Conservation (phyloP, 345 rosid species). For the Turnera subulata region DNA sequence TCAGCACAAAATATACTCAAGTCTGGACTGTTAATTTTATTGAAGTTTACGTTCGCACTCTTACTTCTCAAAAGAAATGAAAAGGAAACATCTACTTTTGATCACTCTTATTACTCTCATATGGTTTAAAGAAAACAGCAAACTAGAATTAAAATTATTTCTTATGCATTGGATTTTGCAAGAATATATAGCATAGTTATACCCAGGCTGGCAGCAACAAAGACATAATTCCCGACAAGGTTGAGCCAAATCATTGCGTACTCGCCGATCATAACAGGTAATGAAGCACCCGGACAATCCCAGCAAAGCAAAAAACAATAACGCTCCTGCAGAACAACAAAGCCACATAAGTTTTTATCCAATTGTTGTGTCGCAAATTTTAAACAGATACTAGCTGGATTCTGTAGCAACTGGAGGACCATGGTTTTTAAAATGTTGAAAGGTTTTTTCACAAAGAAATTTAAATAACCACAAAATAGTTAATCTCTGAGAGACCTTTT, state of each 20-base stretch:
- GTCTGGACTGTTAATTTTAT: too few relatives aligned
- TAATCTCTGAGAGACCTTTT: too few relatives aligned
- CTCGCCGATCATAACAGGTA: slow-evolving; percentile 97
- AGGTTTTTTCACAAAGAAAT: too few relatives aligned
- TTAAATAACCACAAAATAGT: too few relatives aligned
- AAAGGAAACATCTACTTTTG: not conserved
- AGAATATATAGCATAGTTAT: slow-evolving; percentile 18
- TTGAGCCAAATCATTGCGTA: slow-evolving; percentile 92
- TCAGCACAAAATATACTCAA: too few relatives aligned
- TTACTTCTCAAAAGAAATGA: not conserved
- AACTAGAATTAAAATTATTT: not conserved
- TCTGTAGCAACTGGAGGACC: too few relatives aligned
- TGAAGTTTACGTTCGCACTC: not conserved
- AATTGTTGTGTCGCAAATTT: not conserved
- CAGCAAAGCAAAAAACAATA: slow-evolving; percentile 91
- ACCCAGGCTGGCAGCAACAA: slow-evolving; percentile 99
- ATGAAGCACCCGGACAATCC: slow-evolving; percentile 98
- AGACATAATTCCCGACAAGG: slow-evolving; percentile 98
- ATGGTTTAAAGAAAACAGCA: not conserved
- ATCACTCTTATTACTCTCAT: not conserved
- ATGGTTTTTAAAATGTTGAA: too few relatives aligned
- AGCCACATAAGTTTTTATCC: not conserved
- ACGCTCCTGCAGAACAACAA: slow-evolving; percentile 61
- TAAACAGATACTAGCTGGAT: too few relatives aligned
- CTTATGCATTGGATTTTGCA: not conserved